Base-by-base conservation (phyloP, 2,329 filamentous ascomycete genomes). In the Biscogniauxia mediterranea region DNA sequence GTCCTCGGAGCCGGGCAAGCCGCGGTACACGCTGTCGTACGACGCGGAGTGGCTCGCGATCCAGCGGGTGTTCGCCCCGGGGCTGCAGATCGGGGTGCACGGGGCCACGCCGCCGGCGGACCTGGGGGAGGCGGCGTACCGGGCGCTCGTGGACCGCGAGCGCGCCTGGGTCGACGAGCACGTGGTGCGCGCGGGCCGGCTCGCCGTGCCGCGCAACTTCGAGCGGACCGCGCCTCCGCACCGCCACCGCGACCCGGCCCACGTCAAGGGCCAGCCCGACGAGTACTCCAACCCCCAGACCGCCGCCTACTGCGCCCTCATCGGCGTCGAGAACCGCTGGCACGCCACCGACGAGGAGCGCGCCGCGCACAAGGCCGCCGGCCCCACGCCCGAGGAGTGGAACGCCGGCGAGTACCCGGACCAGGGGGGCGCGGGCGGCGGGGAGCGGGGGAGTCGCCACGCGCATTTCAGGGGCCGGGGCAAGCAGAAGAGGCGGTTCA, bases 1-100 rank as follows among this genome's bases (percentile, higher is more conserved):
- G 4, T 60, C 64, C 20, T 4, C 51, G 6, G 1, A 21, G 28
- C 5, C 54, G 17, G 15, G 53, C 28, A 32, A 32, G 17, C 76
- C 79, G 1, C 86, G 87, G 0, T 84, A 86, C 67, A 80, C 78
- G 11, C 81, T 97, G 0, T 80, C 87, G 54, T 98, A 99, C 73
- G 95, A 99, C 74, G 86, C 89, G 11, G 95, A 99, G 78, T 99
- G 94, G 94, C 87, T 99, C 7, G 90, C 95, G 51, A 97, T 99
- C 65, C 93, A 89, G 13, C 90, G 94, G 51, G 89, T 88, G 7
- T 96, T 98, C 71, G 86, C 90, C 50, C 69, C 80, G 2, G 81
- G 86, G 50, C 80, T 95, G 1, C 76, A 79, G 1, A 78, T 94
- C 46, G 90, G 91, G 61, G 81, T 89, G 64, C 80, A 80, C 5